Base-by-base conservation (phyloP, 805 yeast genomes). In the Kregervanrija fluxuum region DNA sequence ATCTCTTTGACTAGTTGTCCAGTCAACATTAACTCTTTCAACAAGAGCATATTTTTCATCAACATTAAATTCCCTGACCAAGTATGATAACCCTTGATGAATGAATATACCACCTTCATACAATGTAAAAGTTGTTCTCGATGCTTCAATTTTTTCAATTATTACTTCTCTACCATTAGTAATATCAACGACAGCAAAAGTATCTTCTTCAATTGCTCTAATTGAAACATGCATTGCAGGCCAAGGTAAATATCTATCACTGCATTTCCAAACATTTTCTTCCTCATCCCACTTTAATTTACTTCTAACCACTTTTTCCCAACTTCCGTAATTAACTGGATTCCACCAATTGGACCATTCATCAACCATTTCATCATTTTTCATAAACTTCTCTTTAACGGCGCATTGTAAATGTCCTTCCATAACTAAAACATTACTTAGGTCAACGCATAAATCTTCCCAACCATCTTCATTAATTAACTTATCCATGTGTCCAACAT, bases 401-500 rank as follows among this genome's bases (percentile, higher is more conserved):
- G 98, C 96, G 70, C 98, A 93, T 57, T 90, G 98, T 16, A 90
- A 61, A 66, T 93, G 99, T 34, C 84, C 81, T 50, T 86, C 91
- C 48, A 85, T 57, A 1, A 90, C 77, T 32, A 82, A 54, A 10
- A 71, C 60, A 50, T 82, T 82, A 31, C 77, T 80, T 48, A 83
- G 69, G 53, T 80, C 85, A 11, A 85, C 56, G 1, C 79, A 71
- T 30, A 80, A 57, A 12, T 79, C 84, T 38, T 79, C 84, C 48
- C 73, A 76, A 9, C 79, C 75, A 30, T 62, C 64, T 13, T 42
- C 32, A 9, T 74, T 71, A 11, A 78, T 59, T 17, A 88, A 57
- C 41, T 75, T 75, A 4, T 75, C 75, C 0, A 91, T 83, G 56
- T 86, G 78, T 8, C 73, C 70, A 65, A 86, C 79, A 58, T 83